Percentiles rank a stretch among this genome's conserved stretches.
These are phyloP conservation scores for Sequoiadendron giganteum DNA, from an alignment of 75 land plant species.

Conservation along the genomic window DNA sequence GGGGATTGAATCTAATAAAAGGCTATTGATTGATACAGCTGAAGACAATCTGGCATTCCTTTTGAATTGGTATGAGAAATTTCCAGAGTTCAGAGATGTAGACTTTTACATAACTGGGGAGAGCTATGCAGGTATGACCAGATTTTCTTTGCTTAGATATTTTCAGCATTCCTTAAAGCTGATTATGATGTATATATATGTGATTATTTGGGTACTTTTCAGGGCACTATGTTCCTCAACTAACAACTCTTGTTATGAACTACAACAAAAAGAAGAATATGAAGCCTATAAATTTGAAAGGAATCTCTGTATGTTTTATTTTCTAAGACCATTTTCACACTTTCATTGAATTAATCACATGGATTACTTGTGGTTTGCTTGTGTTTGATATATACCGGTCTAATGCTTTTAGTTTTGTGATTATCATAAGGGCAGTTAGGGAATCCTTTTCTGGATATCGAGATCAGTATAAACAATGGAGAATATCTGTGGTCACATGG, in stretches of 20 bases:
- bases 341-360: too few species aligned
- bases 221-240: conserved; percentile 68
- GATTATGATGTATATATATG: too few species aligned
- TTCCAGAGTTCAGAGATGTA: conserved; percentile 38
- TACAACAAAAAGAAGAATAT: conserved; percentile 21
- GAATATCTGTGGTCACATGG: background rate
- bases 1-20: too few species aligned
- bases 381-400: too few species aligned
- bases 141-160: too few species aligned
- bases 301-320: conserved; percentile 33
- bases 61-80: conserved; percentile 40
- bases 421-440: background rate
- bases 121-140: conserved; percentile 44
- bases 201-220: background rate
- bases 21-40: conserved; percentile 6
- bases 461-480: background rate
- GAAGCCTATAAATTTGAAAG: conserved; percentile 35
- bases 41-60: conserved; percentile 28
- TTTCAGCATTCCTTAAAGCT: too few species aligned
- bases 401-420: too few species aligned
- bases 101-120: conserved; percentile 49
- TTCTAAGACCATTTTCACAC: too few species aligned
- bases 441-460: background rate
- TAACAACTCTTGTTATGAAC: conserved; percentile 36
- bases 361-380: too few species aligned